A percentile compares a stretch with the other conserved stretches of the same genome.
phyloP scores from a whole-genome alignment of 139 green algal species.

The Tetradesmus lagerheimii region DNA sequence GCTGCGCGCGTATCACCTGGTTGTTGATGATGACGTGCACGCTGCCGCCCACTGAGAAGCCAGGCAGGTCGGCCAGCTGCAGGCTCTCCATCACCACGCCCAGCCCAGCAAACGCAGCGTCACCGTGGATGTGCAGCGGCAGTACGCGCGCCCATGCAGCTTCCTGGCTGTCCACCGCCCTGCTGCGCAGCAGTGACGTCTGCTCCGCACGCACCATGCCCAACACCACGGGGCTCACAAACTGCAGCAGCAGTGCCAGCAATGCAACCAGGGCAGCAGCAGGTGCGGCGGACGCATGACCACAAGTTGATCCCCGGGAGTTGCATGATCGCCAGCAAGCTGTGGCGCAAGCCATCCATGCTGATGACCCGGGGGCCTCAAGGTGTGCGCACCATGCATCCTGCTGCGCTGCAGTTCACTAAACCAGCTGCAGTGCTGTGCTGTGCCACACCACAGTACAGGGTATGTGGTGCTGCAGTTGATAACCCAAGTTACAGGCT shows the following conservation, averaged over 20 bases:
- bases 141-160: constrained; percentile 47
- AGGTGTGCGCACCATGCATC: too few relatives aligned
- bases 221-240: constrained; percentile 80
- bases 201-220: constrained; percentile 85
- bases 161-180: neutral
- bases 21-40: constrained; percentile 93
- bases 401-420: too few relatives aligned
- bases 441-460: too few relatives aligned
- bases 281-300: too few relatives aligned
- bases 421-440: too few relatives aligned
- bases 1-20: constrained; percentile 55
- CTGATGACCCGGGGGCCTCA: too few relatives aligned
- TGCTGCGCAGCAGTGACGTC: neutral
- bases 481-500: too few relatives aligned
- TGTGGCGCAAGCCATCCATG: too few relatives aligned
- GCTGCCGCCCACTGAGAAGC: constrained; percentile 77
- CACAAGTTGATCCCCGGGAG: too few relatives aligned
- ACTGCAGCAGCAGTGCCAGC: neutral
- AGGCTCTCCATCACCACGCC: constrained; percentile 78
- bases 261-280: too few relatives aligned
- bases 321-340: too few relatives aligned
- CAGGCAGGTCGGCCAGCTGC: constrained; percentile 69
- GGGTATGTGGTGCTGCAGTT: too few relatives aligned
- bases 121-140: constrained; percentile 79
- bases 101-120: constrained; percentile 77